These are phyloP conservation scores for Boletus edulis DNA, from an alignment of 768 basidiomycete species.

Conservation along the genomic window DNA sequence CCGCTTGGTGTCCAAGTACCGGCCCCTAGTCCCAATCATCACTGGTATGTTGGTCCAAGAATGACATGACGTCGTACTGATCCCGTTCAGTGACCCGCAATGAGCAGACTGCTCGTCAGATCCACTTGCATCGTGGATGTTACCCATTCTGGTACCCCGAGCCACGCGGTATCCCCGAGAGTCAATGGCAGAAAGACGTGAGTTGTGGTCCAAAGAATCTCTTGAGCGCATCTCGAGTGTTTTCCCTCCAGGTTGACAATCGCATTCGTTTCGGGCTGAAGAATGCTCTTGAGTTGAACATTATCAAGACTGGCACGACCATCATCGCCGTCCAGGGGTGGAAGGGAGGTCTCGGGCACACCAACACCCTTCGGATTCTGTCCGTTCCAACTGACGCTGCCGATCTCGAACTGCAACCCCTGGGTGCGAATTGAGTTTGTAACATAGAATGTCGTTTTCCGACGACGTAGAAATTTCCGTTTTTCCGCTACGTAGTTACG, in stretches of 20 bases:
- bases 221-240: constrained; percentile 8
- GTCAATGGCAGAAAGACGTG: constrained; percentile 98
- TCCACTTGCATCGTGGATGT: constrained; percentile 93
- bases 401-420: constrained; percentile 72
- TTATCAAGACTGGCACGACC: constrained; percentile 86
- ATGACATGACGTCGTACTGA: constrained; percentile 7
- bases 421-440: constrained; percentile 32
- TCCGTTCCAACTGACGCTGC: constrained; percentile 79
- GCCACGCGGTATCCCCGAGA: constrained; percentile 80
- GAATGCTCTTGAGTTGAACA: constrained; percentile 76
- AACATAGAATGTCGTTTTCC: constrained; percentile 2
- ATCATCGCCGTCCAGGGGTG: constrained; percentile 98
- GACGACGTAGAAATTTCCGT: constrained; percentile 6
- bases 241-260: constrained; percentile 66
- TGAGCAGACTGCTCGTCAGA: constrained; percentile 92
- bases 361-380: constrained; percentile 84
- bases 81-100: constrained; percentile 80
- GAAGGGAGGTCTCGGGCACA: constrained; percentile 97
- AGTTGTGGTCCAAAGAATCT: constrained; percentile 25
- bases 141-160: constrained; percentile 98
- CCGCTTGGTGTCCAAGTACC: constrained; percentile 93
- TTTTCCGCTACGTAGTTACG: background rate
- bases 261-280: constrained; percentile 87
- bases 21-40: constrained; percentile 91
- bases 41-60: constrained; percentile 56